A percentile compares a stretch with the other conserved stretches of the same genome.
Conservation (phyloP, 257 asterid species). For the Leonotis leonurus region DNA sequence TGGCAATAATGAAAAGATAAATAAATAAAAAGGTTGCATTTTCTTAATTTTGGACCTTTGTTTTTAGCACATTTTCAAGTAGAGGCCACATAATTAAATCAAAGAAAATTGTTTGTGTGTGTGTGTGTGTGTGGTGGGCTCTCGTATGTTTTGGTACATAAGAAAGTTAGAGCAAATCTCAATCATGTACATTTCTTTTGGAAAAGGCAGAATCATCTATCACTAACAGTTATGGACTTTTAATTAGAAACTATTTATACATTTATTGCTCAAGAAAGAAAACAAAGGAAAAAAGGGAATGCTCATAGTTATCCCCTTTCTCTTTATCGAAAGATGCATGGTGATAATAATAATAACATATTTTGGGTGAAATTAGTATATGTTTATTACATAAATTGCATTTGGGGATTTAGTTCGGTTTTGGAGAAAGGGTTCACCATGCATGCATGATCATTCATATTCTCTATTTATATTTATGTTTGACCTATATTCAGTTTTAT, state of each 20-base stretch:
- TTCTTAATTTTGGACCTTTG: not conserved
- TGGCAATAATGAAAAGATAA: not conserved
- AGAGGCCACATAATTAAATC: not conserved
- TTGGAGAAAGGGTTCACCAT: too few species aligned
- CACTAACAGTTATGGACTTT: not conserved
- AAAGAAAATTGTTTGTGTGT: constrained; percentile 9
- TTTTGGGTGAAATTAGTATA: too few species aligned
- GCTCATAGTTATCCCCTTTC: not conserved
- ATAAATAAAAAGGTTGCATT: not conserved
- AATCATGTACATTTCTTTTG: constrained; percentile 18
- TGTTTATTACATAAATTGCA: too few species aligned
- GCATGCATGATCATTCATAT: too few species aligned
- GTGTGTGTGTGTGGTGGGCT: constrained; percentile 7
- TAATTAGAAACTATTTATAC: not conserved
- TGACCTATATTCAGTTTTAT: too few species aligned
- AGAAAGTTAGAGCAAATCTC: constrained; percentile 22
- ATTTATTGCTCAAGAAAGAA: not conserved
- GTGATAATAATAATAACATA: too few species aligned
- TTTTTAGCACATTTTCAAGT: constrained; percentile 6
- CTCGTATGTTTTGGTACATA: not conserved
- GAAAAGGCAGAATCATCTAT: constrained; percentile 12
- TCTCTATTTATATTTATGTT: too few species aligned
- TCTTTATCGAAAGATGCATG: not conserved
- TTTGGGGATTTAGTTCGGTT: too few species aligned
- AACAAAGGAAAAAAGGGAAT: not conserved